Conservation (phyloP, 2,329 filamentous ascomycete genomes). For the Colletotrichum orchidophilum region DNA sequence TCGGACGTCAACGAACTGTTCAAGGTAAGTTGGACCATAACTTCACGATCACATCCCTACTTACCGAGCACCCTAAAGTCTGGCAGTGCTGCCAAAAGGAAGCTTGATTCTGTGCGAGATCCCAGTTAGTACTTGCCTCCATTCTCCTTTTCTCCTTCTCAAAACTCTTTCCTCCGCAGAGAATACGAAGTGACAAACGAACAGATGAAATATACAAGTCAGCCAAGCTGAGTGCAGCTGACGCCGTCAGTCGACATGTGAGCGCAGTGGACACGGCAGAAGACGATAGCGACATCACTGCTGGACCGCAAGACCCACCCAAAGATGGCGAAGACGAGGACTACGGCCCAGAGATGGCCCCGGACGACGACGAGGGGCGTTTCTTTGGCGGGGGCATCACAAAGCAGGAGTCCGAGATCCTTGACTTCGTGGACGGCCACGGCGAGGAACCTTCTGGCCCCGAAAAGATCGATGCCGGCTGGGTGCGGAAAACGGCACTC, state of each 20-base stretch:
- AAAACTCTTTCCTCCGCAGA: not conserved
- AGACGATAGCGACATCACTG: conserved; percentile 55
- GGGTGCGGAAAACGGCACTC: conserved; percentile 83
- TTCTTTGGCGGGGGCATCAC: conserved; percentile 96
- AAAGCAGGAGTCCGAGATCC: conserved; percentile 79
- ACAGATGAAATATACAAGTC: conserved; percentile 72
- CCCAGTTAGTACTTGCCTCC: conserved; percentile 59
- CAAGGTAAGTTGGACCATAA: conserved; percentile 51
- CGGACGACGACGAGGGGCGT: conserved; percentile 88
- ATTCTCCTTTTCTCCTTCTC: not conserved
- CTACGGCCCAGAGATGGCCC: conserved; percentile 36
- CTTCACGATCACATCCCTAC: not conserved
- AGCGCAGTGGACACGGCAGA: conserved; percentile 55
- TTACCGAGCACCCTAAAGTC: conserved; percentile 46
- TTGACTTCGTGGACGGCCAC: conserved; percentile 82
- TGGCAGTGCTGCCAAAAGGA: conserved; percentile 67
- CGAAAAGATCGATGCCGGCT: conserved; percentile 84
- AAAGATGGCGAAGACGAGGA: conserved; percentile 56
- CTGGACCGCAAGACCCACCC: conserved; percentile 59
- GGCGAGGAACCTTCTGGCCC: conserved; percentile 53
- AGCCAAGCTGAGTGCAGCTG: conserved; percentile 59
- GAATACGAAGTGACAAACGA: not conserved
- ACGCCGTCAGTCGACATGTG: conserved; percentile 53
- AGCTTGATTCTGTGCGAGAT: conserved; percentile 68
- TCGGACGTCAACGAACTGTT: conserved; percentile 69